phyloP scores from a whole-genome alignment of 192 early-diverging fungal species.

The Linnemannia elongata region DNA sequence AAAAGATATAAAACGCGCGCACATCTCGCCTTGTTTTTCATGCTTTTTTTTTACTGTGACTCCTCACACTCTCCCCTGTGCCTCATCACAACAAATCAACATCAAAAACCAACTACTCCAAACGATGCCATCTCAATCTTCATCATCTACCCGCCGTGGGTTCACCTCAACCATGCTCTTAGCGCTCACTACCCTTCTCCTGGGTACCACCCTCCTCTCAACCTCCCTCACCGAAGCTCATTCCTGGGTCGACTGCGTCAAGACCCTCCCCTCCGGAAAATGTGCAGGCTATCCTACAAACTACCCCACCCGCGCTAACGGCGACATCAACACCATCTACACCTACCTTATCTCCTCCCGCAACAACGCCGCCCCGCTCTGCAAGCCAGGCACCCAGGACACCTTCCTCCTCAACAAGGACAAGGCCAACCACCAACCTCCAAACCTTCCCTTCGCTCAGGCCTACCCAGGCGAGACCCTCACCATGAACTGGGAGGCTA shows the following conservation, averaged over 20 bases:
- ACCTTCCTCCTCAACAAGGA: conserved; percentile 44
- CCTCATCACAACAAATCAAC: background rate
- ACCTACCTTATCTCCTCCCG: conserved; percentile 63
- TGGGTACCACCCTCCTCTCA: background rate
- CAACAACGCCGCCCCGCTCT: conserved; percentile 59
- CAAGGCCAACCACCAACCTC: background rate
- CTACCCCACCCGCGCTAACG: conserved; percentile 64
- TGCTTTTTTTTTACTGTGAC: too few relatives aligned
- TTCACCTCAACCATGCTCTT: conserved; percentile 5
- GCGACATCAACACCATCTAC: conserved; percentile 64
- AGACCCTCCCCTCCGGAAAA: conserved; percentile 56
- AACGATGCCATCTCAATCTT: background rate
- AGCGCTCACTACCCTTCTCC: background rate
- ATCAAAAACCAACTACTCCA: background rate
- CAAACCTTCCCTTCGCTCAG: conserved; percentile 59
- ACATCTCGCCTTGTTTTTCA: background rate
- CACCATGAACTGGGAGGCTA: conserved; percentile 66
- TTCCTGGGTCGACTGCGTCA: conserved; percentile 72
- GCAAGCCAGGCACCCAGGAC: conserved; percentile 56
- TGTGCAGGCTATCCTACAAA: conserved; percentile 67
- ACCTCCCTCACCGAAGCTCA: conserved; percentile 62
- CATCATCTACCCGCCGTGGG: background rate
- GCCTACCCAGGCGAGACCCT: conserved; percentile 66
- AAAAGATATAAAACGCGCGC: background rate
- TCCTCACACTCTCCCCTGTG: background rate